Evolutionary conservation across 1,284 basidiomycete species (phyloP).

Genomic region (Ceratobasidium sp.): DNA sequence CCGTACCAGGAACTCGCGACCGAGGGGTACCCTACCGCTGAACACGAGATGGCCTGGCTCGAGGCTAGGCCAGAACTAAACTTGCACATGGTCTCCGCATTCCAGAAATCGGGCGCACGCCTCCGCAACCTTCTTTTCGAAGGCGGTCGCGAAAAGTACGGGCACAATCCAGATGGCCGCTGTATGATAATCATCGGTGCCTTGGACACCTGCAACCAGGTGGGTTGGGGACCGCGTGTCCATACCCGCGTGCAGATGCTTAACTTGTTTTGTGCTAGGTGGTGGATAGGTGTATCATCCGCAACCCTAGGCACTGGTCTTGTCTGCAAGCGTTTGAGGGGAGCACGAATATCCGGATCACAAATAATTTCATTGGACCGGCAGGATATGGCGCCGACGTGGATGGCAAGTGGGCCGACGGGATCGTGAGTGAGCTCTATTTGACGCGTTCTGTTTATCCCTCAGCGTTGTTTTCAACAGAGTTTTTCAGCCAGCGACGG

Average conservation of each 20-base stretch:
- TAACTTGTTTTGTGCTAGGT: constrained; percentile 43
- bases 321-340: constrained; percentile 52
- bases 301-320: constrained; percentile 51
- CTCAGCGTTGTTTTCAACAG: constrained; percentile 5
- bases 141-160: constrained; percentile 48
- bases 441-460: background rate
- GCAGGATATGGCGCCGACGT: constrained; percentile 49
- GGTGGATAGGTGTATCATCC: constrained; percentile 50
- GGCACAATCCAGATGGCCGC: constrained; percentile 46
- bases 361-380: constrained; percentile 50
- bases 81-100: constrained; percentile 47
- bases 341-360: constrained; percentile 49
- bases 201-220: constrained; percentile 44
- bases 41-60: constrained; percentile 50
- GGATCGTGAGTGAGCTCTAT: constrained; percentile 44
- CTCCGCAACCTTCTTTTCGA: constrained; percentile 50
- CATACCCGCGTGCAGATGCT: background rate
- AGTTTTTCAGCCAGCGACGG: constrained; percentile 50
- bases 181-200: constrained; percentile 49
- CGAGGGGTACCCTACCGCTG: constrained; percentile 50
- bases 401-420: constrained; percentile 50
- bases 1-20: constrained; percentile 51
- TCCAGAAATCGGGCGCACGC: constrained; percentile 47
- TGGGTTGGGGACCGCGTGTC: constrained; percentile 13
- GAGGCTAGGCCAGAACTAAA: constrained; percentile 48